phyloP scores from a whole-genome alignment of 306 rosid species.

The Notholithocarpus densiflorus region DNA sequence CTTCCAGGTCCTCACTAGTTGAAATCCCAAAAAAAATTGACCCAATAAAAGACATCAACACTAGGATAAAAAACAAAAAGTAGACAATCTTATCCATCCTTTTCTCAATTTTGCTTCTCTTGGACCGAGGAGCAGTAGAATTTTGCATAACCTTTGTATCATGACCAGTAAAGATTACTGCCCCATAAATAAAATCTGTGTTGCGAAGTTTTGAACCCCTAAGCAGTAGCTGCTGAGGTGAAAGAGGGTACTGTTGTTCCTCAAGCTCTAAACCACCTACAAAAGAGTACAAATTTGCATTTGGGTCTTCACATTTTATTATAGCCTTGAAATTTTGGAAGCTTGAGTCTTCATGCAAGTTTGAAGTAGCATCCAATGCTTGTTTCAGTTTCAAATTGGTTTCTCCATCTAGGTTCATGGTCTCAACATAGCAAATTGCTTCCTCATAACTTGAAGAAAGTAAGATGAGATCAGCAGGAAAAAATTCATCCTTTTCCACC shows the following conservation, averaged over 20 bases:
- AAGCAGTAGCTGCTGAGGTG: constrained; percentile 92
- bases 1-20: constrained; percentile 59
- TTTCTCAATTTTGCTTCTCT: constrained; percentile 90
- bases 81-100: constrained; percentile 85
- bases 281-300: constrained; percentile 86
- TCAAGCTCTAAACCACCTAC: constrained; percentile 69
- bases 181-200: constrained; percentile 92
- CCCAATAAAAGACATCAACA: constrained; percentile 60
- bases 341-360: constrained; percentile 58
- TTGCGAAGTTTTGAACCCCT: constrained; percentile 97
- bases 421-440: constrained; percentile 93
- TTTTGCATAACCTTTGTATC: constrained; percentile 98
- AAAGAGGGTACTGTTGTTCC: constrained; percentile 68
- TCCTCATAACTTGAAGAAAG: constrained; percentile 89
- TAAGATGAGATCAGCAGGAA: constrained; percentile 94
- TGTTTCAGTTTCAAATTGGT: constrained; percentile 92
- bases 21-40: constrained; percentile 70
- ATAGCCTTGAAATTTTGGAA: constrained; percentile 64
- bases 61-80: constrained; percentile 55
- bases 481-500: constrained; percentile 86
- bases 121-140: constrained; percentile 88
- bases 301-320: constrained; percentile 91
- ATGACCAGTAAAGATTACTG: constrained; percentile 81
- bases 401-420: constrained; percentile 93
- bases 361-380: constrained; percentile 68